Conservation (phyloP, 2,329 filamentous ascomycete species). For the Colletotrichum sp. region DNA sequence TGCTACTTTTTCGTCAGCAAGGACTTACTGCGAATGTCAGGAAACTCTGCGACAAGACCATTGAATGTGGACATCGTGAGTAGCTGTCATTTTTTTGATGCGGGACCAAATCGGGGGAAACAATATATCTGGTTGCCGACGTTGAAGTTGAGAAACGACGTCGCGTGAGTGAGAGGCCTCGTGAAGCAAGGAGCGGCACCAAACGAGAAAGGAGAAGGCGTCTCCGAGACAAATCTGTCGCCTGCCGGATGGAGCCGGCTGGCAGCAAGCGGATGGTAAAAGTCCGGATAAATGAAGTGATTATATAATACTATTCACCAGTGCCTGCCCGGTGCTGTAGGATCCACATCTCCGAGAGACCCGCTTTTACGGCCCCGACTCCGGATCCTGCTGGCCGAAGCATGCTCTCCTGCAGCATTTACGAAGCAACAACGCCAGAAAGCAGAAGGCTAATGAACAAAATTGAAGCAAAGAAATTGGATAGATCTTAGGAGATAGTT, state of each 20-base stretch:
- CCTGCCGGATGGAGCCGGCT: not conserved
- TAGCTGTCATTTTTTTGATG: not conserved
- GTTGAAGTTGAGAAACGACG: not conserved
- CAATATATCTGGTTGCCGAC: not conserved
- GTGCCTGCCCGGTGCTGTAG: not conserved
- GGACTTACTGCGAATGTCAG: slow-evolving; percentile 70
- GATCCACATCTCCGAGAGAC: not conserved
- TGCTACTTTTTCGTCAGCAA: not conserved
- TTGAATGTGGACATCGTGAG: slow-evolving; percentile 77
- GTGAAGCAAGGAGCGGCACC: not conserved
- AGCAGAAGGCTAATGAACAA: not conserved
- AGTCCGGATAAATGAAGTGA: not conserved
- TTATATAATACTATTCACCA: not conserved
- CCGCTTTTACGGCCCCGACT: not conserved
- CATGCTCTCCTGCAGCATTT: not conserved
- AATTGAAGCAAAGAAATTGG: rapidly evolving
- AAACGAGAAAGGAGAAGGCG: not conserved
- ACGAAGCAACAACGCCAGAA: not conserved
- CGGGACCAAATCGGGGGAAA: too few species aligned
- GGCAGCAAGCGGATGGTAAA: not conserved
- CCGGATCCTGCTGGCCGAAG: not conserved
- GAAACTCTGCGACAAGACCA: slow-evolving; percentile 77
- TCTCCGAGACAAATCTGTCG: not conserved
- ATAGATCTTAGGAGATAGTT: too few species aligned
- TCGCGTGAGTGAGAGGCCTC: not conserved